Base-by-base conservation (phyloP, 768 basidiomycete species). In the Mycena metata region DNA sequence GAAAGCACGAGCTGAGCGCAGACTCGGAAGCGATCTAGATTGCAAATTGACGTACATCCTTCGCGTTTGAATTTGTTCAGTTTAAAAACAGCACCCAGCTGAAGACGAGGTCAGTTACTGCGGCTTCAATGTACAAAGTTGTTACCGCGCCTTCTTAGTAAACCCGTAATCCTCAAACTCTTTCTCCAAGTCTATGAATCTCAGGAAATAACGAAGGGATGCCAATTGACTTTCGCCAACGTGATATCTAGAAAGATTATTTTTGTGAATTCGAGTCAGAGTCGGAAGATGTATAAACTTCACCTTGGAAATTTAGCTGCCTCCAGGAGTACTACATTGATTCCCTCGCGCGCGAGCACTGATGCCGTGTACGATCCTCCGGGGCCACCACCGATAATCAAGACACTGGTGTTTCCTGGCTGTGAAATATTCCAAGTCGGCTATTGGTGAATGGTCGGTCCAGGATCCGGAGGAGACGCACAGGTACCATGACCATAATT, bases 11-110 rank as follows among this genome's bases (percentile, higher is more conserved):
- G 59, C n/a, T 13, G 12, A 54, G 56, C 33, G 33, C 1, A 47
- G 41, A 9, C 13, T 21, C 41, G 10, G 49, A 43, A 19, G n/a
- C n/a, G n/a, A 58, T 60, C 23, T 3, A 11, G 10, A 1, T 11
- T n/a, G 35, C 30, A 39, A 47, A n/a, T n/a, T 1, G 55, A 9
- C 89, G 69, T 72, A 90, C 89, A 90, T 47, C 84, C 87, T 76
- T 90, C 90, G 5, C 78, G 82, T 72, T 86, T 88, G 70, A 77
- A 81, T 52, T 84, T 84, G 45, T 83, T 84, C 58, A 91, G 82
- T 72, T 91, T 91, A 76, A 91, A 80, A 5, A 86, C 86, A 46
- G 86, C 86, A 33, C 90, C 90, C 1, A 87, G 86, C 89, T 91
- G 73, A 26, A 13, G 41, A 39, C 10, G 13, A 19, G 21, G 10